Evolutionary conservation across 140 eudicot genomes (phyloP).

Genomic region (Oenanthe javanica): DNA sequence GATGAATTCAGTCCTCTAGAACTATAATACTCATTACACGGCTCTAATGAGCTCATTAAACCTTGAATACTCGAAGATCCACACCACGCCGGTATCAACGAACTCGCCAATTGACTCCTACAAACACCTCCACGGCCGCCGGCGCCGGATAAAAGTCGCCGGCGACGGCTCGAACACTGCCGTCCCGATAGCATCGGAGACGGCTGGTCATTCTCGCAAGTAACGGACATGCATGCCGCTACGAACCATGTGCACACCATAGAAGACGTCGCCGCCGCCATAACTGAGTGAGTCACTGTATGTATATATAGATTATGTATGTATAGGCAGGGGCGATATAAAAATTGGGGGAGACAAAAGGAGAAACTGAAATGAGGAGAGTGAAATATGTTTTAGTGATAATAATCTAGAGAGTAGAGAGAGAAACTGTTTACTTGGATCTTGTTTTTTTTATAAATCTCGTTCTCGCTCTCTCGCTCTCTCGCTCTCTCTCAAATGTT

Average conservation of each 20-base stretch:
- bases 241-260: slow-evolving; percentile 57
- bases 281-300: neutral
- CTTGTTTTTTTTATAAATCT: neutral
- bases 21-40: slow-evolving; percentile 10
- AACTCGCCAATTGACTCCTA: neutral
- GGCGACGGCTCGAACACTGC: slow-evolving; percentile 1
- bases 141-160: slow-evolving; percentile 7
- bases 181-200: neutral
- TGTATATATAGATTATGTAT: neutral
- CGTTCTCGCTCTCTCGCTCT: neutral
- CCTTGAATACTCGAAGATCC: slow-evolving; percentile 8
- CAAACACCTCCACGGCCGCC: neutral
- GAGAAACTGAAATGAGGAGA: no score
- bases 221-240: slow-evolving; percentile 84
- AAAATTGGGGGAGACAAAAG: neutral
- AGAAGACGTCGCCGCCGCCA: slow-evolving; percentile 39
- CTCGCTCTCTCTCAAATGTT: neutral
- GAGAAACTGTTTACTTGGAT: neutral
- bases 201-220: slow-evolving; percentile 26
- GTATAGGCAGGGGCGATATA: neutral
- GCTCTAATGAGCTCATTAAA: slow-evolving; percentile 15
- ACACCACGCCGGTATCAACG: slow-evolving; percentile 10
- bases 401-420: neutral
- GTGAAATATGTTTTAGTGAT: no score
- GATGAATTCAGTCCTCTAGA: slow-evolving; percentile 6